phyloP scores from a whole-genome alignment of 345 rosid species.

The Populus pruinosa region DNA sequence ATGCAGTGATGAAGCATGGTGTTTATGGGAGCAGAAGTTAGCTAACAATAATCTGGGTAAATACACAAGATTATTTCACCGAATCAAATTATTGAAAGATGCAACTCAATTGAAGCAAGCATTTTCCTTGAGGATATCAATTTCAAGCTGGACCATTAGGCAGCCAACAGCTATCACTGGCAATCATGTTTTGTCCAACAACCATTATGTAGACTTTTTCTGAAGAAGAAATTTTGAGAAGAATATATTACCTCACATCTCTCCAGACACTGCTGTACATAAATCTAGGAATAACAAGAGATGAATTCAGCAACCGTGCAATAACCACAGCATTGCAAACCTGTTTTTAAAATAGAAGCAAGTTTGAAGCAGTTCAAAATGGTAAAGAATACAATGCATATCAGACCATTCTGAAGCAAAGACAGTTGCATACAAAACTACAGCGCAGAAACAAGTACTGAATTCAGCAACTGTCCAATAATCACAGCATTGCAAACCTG shows the following conservation, averaged over 20 bases:
- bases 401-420: neutral
- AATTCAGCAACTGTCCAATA: constrained; percentile 71
- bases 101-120: neutral
- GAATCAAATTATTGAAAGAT: neutral
- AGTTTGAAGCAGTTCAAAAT: constrained; percentile 15
- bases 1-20: neutral
- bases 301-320: constrained; percentile 78
- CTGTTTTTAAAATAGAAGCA: constrained; percentile 37
- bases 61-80: neutral
- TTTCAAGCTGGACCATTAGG: neutral
- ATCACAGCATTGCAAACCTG: constrained; percentile 94
- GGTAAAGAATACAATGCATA: neutral
- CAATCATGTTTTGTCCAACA: neutral
- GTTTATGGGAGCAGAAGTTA: neutral
- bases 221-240: neutral
- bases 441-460: constrained; percentile 56
- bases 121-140: neutral
- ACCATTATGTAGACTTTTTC: neutral
- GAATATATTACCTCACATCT: constrained; percentile 66
- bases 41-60: neutral
- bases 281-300: constrained; percentile 85
- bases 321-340: constrained; percentile 88
- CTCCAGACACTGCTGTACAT: constrained; percentile 96
- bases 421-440: neutral
- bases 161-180: neutral